Conservation (phyloP, 129 eudicot species). For the Pulicaria dysenterica region DNA sequence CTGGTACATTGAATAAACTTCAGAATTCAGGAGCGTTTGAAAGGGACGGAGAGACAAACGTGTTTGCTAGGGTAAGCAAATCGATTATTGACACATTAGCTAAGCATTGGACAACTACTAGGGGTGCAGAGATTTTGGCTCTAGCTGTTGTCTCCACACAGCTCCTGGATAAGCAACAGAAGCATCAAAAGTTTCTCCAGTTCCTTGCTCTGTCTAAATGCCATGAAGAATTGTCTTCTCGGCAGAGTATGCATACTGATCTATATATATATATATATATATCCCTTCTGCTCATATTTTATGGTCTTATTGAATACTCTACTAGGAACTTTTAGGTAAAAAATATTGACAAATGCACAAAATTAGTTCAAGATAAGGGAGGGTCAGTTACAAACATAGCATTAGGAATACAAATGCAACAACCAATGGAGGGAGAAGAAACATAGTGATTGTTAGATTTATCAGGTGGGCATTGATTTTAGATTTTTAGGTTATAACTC, state of each 20-base stretch:
- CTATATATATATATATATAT: slow-evolving; percentile 4
- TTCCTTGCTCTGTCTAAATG: slow-evolving; percentile 96
- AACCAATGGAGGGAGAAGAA: neutral
- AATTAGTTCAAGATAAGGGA: neutral
- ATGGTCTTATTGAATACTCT: slow-evolving; percentile 4
- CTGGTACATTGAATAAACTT: slow-evolving; percentile 61
- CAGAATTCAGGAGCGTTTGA: slow-evolving; percentile 75
- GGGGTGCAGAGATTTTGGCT: slow-evolving; percentile 88
- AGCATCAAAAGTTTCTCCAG: slow-evolving; percentile 83
- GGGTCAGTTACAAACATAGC: neutral
- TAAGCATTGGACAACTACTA: slow-evolving; percentile 97
- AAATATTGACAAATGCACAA: neutral
- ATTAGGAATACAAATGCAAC: neutral
- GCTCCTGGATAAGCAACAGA: slow-evolving; percentile 86
- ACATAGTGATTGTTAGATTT: neutral
- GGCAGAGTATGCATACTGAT: slow-evolving; percentile 62
- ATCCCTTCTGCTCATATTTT: slow-evolving; percentile 14
- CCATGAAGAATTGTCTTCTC: slow-evolving; percentile 74
- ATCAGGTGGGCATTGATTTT: no score
- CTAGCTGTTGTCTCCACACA: slow-evolving; percentile 73
- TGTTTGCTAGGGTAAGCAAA: slow-evolving; percentile 86
- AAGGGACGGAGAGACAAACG: slow-evolving; percentile 88
- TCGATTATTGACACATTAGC: slow-evolving; percentile 90
- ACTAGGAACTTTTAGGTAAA: slow-evolving; percentile 1
- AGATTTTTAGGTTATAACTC: no score